Percentiles rank a stretch among this genome's conserved stretches.
Conservation (phyloP, 2,329 filamentous ascomycete species). For the Exophiala calicioides region DNA sequence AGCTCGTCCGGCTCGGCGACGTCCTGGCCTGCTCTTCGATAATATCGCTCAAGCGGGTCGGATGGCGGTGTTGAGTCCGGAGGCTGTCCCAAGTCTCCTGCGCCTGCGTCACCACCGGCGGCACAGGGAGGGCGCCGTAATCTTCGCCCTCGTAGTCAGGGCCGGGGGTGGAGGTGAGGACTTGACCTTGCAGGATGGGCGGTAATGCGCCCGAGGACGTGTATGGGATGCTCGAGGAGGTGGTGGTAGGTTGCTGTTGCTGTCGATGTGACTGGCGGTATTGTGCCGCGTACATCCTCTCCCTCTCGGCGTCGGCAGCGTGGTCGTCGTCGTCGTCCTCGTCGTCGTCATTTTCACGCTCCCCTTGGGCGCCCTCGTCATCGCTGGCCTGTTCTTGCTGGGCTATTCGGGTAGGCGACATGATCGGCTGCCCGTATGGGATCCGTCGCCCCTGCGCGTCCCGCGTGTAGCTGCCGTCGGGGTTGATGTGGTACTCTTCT, state of each 20-base stretch:
- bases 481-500: constrained; percentile 70
- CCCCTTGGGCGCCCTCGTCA: constrained; percentile 18
- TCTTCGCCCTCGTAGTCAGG: constrained; percentile 69
- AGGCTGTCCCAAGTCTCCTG: constrained; percentile 73
- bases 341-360: constrained; percentile 37
- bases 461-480: constrained; percentile 60
- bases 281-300: constrained; percentile 36
- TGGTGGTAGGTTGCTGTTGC: constrained; percentile 24
- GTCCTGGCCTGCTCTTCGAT: constrained; percentile 71
- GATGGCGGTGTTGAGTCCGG: constrained; percentile 76
- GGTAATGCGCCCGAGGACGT: constrained; percentile 22
- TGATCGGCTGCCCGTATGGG: constrained; percentile 51
- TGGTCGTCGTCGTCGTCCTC: constrained; percentile 59
- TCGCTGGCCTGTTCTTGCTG: constrained; percentile 13
- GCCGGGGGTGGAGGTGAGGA: constrained; percentile 3
- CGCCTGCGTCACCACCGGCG: constrained; percentile 16
- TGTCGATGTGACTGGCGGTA: constrained; percentile 34
- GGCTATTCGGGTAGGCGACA: not conserved
- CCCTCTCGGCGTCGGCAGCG: constrained; percentile 50
- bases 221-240: constrained; percentile 20
- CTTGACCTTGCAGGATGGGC: constrained; percentile 23
- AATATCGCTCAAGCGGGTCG: constrained; percentile 84
- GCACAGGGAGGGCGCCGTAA: constrained; percentile 52
- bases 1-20: constrained; percentile 68
- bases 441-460: constrained; percentile 65